Percentiles rank a stretch among this genome's conserved stretches.
Conservation (phyloP, 2,329 filamentous ascomycete species). For the Colletotrichum siamense region DNA sequence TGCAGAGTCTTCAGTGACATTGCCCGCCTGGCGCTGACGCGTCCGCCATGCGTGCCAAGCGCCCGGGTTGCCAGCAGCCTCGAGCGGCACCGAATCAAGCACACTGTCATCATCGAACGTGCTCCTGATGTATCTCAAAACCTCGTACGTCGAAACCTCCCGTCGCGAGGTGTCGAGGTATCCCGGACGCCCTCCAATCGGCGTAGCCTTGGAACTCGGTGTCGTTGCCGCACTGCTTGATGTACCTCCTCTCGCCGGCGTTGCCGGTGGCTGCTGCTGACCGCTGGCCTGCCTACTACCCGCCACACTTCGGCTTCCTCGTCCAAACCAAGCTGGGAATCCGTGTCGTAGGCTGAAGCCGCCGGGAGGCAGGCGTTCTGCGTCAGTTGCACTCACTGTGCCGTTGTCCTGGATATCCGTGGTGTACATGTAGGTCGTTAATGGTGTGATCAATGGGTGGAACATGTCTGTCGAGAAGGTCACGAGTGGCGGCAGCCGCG, state of each 20-base stretch:
- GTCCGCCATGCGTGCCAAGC: conserved; percentile 95
- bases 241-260: conserved; percentile 27
- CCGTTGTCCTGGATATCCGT: conserved; percentile 77
- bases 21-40: conserved; percentile 42
- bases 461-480: conserved; percentile 94
- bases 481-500: conserved; percentile 79
- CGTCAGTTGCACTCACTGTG: conserved; percentile 82
- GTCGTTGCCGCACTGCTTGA: conserved; percentile 30
- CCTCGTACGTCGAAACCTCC: conserved; percentile 64
- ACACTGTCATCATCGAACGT: conserved; percentile 80
- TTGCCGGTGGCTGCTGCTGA: conserved; percentile 35
- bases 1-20: neutral
- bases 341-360: conserved; percentile 91
- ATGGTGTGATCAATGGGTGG: conserved; percentile 88
- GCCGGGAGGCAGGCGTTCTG: conserved; percentile 83
- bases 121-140: conserved; percentile 82
- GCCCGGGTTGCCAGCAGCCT: conserved; percentile 85
- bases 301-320: conserved; percentile 49
- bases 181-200: conserved; percentile 32
- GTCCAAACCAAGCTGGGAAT: conserved; percentile 89
- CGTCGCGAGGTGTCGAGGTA: conserved; percentile 47
- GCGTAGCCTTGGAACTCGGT: conserved; percentile 34
- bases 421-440: conserved; percentile 94
- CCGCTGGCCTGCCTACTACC: conserved; percentile 46
- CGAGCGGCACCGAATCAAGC: conserved; percentile 79